Conservation (phyloP, 108 stramenopile species). For the Asterionellopsis glacialis region DNA sequence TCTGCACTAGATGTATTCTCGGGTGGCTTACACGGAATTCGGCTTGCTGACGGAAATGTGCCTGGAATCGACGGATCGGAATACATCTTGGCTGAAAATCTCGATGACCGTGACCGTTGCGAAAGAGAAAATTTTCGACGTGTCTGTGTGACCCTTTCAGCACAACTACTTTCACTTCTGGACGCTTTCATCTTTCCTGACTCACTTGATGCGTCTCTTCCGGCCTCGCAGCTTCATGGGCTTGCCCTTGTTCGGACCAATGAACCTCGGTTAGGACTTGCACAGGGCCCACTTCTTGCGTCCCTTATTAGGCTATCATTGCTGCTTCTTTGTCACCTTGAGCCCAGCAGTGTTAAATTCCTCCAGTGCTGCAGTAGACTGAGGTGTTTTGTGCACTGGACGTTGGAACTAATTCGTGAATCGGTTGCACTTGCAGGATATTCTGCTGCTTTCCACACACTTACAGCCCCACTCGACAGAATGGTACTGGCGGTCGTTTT, state of each 20-base stretch:
- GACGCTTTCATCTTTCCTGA: slow-evolving; percentile 88
- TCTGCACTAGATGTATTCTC: slow-evolving; percentile 47
- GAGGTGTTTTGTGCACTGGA: slow-evolving; percentile 71
- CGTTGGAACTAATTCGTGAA: slow-evolving; percentile 69
- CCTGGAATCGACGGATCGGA: slow-evolving; percentile 37
- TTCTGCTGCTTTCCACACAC: slow-evolving; percentile 54
- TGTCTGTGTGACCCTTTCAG: slow-evolving; percentile 52
- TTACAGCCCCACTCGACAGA: slow-evolving; percentile 58
- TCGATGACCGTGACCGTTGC: slow-evolving; percentile 16
- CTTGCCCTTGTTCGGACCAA: slow-evolving; percentile 68
- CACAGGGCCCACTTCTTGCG: slow-evolving; percentile 71
- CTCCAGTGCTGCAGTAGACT: slow-evolving; percentile 76
- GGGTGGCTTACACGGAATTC: slow-evolving; percentile 61
- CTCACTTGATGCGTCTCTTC: slow-evolving; percentile 50
- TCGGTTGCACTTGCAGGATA: slow-evolving; percentile 64
- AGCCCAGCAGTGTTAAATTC: slow-evolving; percentile 72
- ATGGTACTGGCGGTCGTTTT: slow-evolving; percentile 63
- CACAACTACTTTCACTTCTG: slow-evolving; percentile 62
- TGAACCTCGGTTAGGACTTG: slow-evolving; percentile 65
- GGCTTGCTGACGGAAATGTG: slow-evolving; percentile 42
- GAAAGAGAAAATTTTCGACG: slow-evolving; percentile 16
- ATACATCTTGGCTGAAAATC: slow-evolving; percentile 32
- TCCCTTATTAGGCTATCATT: slow-evolving; percentile 73
- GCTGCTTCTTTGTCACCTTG: slow-evolving; percentile 54
- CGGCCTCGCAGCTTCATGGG: slow-evolving; percentile 71